A percentile compares a stretch with the other conserved stretches of the same genome.
These are phyloP conservation scores for Eucalyptus sp. DNA, from an alignment of 345 rosid species.

Conservation along the genomic window DNA sequence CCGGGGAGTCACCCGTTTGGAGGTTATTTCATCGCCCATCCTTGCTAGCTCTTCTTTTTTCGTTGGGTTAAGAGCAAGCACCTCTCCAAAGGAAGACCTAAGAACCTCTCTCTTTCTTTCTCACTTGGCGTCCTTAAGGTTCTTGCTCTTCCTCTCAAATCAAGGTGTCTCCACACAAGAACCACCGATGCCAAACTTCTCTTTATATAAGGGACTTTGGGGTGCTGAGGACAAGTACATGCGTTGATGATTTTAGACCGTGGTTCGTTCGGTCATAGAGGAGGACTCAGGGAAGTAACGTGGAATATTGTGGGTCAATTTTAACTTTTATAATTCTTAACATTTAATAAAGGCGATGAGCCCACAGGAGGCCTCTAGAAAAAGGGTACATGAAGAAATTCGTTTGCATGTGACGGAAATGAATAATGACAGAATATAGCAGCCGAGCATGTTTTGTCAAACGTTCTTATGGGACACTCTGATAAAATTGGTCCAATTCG, in stretches of 20 bases:
- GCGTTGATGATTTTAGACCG: neutral
- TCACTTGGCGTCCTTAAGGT: neutral
- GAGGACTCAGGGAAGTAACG: neutral
- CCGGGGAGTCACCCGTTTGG: conserved; percentile 25
- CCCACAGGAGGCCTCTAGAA: neutral
- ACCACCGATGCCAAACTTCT: neutral
- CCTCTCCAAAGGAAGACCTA: neutral
- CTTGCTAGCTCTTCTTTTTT: neutral
- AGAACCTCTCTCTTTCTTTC: neutral
- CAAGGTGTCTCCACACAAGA: neutral
- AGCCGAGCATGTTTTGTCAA: neutral
- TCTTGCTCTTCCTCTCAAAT: neutral
- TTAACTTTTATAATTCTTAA: neutral
- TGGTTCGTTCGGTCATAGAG: neutral
- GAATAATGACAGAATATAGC: neutral
- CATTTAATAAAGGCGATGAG: neutral
- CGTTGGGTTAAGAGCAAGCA: neutral
- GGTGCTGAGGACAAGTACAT: neutral
- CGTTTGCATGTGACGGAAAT: neutral
- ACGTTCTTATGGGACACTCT: neutral
- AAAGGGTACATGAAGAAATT: neutral
- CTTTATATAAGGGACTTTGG: neutral
- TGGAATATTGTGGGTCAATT: neutral
- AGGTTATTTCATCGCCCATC: conserved; percentile 23
- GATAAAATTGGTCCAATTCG: neutral